A percentile compares a stretch with the other conserved stretches of the same genome.
These are phyloP conservation scores for Arabis hirsuta DNA, from an alignment of 345 rosid genomes.

Conservation along the genomic window DNA sequence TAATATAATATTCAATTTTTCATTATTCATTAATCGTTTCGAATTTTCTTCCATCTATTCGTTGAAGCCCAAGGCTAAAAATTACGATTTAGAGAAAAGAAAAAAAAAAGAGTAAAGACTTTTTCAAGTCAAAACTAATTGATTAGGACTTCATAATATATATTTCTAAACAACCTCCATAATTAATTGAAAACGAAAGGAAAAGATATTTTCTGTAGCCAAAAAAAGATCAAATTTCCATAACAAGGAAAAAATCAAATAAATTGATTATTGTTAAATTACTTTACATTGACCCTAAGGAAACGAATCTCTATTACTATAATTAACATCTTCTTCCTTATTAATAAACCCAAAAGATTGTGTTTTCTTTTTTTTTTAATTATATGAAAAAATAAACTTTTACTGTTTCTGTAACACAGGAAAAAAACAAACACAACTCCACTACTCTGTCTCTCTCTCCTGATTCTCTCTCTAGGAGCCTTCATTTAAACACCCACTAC, in stretches of 20 bases:
- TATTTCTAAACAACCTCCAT: slow-evolving; percentile 13
- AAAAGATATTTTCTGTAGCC: background rate
- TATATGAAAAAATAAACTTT: too few species aligned
- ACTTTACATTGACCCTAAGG: slow-evolving; percentile 7
- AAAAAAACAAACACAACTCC: slow-evolving; percentile 33
- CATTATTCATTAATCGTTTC: slow-evolving; percentile 3
- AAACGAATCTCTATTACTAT: slow-evolving; percentile 2
- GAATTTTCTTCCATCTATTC: background rate
- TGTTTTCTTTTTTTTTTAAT: too few species aligned
- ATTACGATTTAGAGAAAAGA: background rate
- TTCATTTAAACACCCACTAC: slow-evolving; percentile 40
- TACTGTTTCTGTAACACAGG: slow-evolving; percentile 6
- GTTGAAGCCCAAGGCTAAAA: slow-evolving; percentile 19
- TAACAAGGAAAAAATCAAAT: background rate
- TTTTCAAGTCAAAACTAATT: slow-evolving; percentile 35
- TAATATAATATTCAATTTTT: background rate
- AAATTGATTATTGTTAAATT: background rate
- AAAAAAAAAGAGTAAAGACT: slow-evolving; percentile 6
- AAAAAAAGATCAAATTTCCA: background rate
- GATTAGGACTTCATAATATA: slow-evolving; percentile 19
- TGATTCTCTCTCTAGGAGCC: slow-evolving; percentile 31
- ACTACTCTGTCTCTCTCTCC: slow-evolving; percentile 16
- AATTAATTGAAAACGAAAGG: background rate
- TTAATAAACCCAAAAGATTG: too few species aligned
- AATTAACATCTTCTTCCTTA: slow-evolving; percentile 2